Evolutionary conservation across 1,139 yeast species (phyloP).

Genomic region (Arxiozyma bovina): DNA sequence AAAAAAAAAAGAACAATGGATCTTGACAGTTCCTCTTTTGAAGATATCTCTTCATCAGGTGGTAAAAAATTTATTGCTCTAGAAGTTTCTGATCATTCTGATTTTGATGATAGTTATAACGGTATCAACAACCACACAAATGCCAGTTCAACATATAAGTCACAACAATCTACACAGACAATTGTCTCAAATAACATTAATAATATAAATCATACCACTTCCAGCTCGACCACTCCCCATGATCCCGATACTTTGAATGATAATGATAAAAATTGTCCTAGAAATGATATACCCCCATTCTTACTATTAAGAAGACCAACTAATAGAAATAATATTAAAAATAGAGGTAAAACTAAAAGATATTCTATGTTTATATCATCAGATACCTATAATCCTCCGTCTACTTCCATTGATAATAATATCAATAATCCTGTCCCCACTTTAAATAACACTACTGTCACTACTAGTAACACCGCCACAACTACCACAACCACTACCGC

Average conservation of each 20-base stretch:
- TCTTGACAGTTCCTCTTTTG: conserved; percentile 13
- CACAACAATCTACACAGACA: neutral
- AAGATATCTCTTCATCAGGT: conserved; percentile 17
- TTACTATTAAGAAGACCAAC: neutral
- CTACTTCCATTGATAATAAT: neutral
- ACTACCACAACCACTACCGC: neutral
- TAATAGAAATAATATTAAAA: neutral
- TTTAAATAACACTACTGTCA: neutral
- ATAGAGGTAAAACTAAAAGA: neutral
- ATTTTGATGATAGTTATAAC: conserved; percentile 7
- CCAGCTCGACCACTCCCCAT: neutral
- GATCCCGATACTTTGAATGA: conserved; percentile 10
- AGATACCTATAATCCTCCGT: neutral
- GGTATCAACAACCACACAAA: neutral
- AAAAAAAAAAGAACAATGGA: conserved; percentile 7
- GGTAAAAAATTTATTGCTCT: conserved; percentile 27
- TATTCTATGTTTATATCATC: neutral
- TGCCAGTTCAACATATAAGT: neutral
- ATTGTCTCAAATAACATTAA: neutral
- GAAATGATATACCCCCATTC: neutral
- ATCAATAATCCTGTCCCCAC: conserved; percentile 16
- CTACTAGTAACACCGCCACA: neutral
- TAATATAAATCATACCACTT: neutral
- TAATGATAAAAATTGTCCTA: neutral
- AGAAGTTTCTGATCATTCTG: conserved; percentile 28